Base-by-base conservation (phyloP, 306 rosid genomes). In the Ormosia semicastrata region DNA sequence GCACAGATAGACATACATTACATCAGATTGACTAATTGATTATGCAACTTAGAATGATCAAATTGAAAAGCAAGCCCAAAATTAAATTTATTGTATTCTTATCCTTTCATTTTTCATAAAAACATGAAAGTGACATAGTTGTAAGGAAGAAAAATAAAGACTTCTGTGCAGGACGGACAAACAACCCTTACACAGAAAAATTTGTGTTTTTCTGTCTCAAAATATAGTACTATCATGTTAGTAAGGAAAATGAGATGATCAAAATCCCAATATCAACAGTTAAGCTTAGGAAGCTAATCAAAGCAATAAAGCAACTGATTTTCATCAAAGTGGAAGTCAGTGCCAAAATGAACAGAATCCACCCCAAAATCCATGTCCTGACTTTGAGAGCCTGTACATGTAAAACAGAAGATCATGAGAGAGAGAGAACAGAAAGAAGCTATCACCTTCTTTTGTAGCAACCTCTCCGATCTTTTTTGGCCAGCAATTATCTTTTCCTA, bases 311-410 rank as follows among this genome's bases (percentile, higher is more conserved):
- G 52, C 46, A 79, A 85, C 34, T 33, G 70, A 10, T 4, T 47
- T 15, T 49, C 78, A 72, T 79, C 79, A 52, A 89, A 82, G 53
- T 34, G 39, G 66, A 77, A 77, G 17, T 58, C 79, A 12, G 13
- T 10, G 14, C 29, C 78, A 66, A 85, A 85, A 73, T 77, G 67
- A 44, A 80, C 46, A 13, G 73, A 73, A 47, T 80, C 79, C 1
- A 15, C 66, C 69, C 59, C 86, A 34, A 80, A 83, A 32, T 81
- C 81, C 73, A 85, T 11, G 52, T 24, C 70, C 12, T n/a, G 3
- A 40, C 33, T 7, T 60, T 69, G 43, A 79, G 70, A 14, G 54
- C 17, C 80, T 39, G 83, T 83, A 29, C 24, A 24, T 24, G 24
- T 0, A 24, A 24, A 24, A 24, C 24, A 24, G 24, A 24, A 24